Evolutionary conservation across 2,329 filamentous ascomycete genomes (phyloP).

Genomic region (Stachybotrys chartarum): DNA sequence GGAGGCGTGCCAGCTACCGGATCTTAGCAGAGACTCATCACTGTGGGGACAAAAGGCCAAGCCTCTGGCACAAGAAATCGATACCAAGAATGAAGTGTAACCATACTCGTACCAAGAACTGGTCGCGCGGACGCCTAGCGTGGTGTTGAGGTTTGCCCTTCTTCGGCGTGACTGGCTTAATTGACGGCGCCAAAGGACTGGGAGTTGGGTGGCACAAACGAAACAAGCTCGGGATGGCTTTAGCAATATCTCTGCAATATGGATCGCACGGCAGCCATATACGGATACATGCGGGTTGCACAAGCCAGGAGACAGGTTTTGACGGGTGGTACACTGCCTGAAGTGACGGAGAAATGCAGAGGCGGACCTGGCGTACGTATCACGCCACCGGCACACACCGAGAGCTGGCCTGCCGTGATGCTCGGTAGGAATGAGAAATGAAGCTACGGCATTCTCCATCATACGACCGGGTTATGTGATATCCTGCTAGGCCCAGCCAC

Average conservation of each 20-base stretch:
- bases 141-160: not conserved
- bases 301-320: not conserved
- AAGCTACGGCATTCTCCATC: no score
- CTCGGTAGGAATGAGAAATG: no score
- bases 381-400: not conserved
- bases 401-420: not conserved
- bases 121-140: not conserved
- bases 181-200: not conserved
- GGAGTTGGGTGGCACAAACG: not conserved
- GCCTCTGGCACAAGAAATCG: no score
- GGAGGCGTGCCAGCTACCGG: no score
- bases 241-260: no score
- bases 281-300: not conserved
- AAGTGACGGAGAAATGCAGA: not conserved
- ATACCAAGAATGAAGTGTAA: no score
- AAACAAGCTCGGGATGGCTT: not conserved
- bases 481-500: no score
- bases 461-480: no score
- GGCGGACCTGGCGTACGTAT: not conserved
- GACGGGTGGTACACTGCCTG: not conserved
- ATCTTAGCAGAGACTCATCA: no score
- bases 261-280: not conserved
- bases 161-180: no score
- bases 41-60: no score
- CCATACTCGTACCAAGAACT: not conserved